Conservation (phyloP, 805 yeast genomes). For the Helenozyma baotianmanensis region DNA sequence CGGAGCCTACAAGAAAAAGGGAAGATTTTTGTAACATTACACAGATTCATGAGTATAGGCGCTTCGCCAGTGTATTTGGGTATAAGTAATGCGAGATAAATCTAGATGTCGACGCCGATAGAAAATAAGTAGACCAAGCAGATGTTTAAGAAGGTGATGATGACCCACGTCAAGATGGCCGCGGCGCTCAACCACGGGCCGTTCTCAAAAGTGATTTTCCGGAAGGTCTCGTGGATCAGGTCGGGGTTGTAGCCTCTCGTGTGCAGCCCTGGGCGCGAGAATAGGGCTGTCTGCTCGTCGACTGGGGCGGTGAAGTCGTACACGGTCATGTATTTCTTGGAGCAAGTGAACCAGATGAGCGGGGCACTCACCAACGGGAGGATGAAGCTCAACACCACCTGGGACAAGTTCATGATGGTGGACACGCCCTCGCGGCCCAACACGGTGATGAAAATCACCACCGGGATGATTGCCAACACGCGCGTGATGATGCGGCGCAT, state of each 20-base stretch:
- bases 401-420: conserved; percentile 41
- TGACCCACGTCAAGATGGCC: conserved; percentile 36
- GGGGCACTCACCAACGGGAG: conserved; percentile 44
- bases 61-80: too few species aligned
- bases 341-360: conserved; percentile 40
- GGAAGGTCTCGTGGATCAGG: conserved; percentile 5
- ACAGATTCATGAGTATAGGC: too few species aligned
- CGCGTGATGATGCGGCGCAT: conserved; percentile 38
- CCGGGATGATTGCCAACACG: conserved; percentile 39
- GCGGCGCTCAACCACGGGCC: conserved; percentile 29
- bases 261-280: conserved; percentile 5
- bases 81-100: too few species aligned
- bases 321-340: conserved; percentile 37
- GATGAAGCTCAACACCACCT: conserved; percentile 41
- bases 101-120: conserved; percentile 35
- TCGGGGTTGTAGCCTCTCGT: conserved; percentile 4
- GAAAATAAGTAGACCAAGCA: conserved; percentile 39
- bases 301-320: conserved; percentile 17
- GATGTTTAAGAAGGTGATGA: conserved; percentile 35
- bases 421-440: conserved; percentile 43
- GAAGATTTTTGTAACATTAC: conserved; percentile 5
- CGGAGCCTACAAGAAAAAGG: conserved; percentile 36
- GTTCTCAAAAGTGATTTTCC: conserved; percentile 35
- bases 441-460: conserved; percentile 30
- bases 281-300: conserved; percentile 2